Conservation (phyloP, 352 stramenopile genomes). For the Globisporangium abappressorium region DNA sequence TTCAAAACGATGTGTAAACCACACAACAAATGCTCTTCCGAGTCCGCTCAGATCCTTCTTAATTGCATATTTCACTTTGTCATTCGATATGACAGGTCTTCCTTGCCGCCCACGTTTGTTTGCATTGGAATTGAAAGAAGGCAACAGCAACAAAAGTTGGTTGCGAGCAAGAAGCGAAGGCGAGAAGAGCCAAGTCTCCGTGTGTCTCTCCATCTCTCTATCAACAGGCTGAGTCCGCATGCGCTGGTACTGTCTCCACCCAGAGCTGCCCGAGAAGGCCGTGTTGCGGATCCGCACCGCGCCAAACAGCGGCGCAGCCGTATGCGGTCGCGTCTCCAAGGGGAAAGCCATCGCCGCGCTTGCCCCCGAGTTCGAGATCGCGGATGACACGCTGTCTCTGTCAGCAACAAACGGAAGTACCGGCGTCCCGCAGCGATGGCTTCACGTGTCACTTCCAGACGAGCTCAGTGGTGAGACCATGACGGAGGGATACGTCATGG, state of each 20-base stretch:
- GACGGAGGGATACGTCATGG: conserved; percentile 54
- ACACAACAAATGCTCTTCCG: not conserved
- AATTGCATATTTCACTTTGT: not conserved
- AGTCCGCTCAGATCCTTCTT: not conserved
- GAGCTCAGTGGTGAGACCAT: conserved; percentile 20
- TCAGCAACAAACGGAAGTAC: not conserved
- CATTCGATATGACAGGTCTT: not conserved
- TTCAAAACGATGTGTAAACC: not conserved
- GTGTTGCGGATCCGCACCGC: conserved; percentile 61
- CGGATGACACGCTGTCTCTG: conserved; percentile 9
- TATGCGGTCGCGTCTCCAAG: conserved; percentile 42
- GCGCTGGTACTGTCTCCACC: conserved; percentile 72
- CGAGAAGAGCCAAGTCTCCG: conserved; percentile 1
- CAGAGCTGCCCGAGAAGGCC: conserved; percentile 48
- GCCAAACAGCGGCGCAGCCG: conserved; percentile 40
- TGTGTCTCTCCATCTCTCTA: not conserved
- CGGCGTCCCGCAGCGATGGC: conserved; percentile 34
- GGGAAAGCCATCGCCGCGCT: conserved; percentile 43
- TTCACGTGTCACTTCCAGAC: conserved; percentile 48
- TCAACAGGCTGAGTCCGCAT: conserved; percentile 21
- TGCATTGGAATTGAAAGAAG: not conserved
- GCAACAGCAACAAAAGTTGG: not conserved
- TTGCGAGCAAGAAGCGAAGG: not conserved
- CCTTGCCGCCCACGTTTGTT: not conserved
- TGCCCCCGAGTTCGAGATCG: conserved; percentile 34